A percentile compares a stretch with the other conserved stretches of the same genome.
phyloP scores from a whole-genome alignment of 768 basidiomycete genomes.

The Amanita rubescens region DNA sequence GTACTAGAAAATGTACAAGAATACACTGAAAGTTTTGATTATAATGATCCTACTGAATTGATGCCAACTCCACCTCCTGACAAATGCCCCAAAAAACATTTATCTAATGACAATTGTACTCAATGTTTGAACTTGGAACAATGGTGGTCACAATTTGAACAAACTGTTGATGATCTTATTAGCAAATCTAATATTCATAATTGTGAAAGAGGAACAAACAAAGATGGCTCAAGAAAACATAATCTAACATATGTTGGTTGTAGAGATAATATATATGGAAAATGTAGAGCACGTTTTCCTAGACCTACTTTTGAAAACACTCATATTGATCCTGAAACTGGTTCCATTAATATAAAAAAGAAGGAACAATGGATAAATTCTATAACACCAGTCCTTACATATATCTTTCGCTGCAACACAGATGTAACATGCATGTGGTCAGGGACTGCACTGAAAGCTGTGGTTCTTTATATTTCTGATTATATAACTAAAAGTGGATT shows the following conservation, averaged over 20 bases:
- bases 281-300: no score
- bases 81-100: not conserved
- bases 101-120: not conserved
- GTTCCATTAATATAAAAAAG: slow-evolving; percentile 23
- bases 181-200: not conserved
- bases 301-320: no score
- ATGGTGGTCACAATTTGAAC: not conserved
- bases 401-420: slow-evolving; percentile 30
- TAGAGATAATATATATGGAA: no score
- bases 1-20: not conserved
- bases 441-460: slow-evolving; percentile 34
- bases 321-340: slow-evolving; percentile 23
- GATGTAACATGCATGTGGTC: no score
- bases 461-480: slow-evolving; percentile 32
- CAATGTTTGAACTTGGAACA: not conserved
- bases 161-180: not conserved
- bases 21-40: not conserved
- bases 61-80: not conserved
- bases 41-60: not conserved
- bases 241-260: no score
- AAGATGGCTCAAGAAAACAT: not conserved
- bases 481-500: slow-evolving; percentile 35
- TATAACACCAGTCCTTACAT: slow-evolving; percentile 21
- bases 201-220: not conserved
- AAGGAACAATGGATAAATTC: slow-evolving; percentile 30